Conservation (phyloP, 768 basidiomycete genomes). For the Boletus rex-veris region DNA sequence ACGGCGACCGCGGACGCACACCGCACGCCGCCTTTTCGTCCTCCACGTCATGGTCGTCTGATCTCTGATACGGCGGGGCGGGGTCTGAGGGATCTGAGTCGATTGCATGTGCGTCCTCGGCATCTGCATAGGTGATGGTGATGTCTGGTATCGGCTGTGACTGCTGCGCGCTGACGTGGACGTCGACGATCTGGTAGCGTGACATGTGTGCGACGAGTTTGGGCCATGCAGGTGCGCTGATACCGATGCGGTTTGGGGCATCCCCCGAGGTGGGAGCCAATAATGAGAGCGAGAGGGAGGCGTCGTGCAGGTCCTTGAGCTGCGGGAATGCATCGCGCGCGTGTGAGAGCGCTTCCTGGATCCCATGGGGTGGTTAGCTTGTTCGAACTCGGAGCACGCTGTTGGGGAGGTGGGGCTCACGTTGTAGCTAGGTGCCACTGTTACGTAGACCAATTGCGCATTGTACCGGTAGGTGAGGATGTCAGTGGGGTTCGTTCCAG, state of each 20-base stretch:
- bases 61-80: constrained; percentile 39
- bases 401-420: constrained; percentile 30
- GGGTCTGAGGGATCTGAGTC: constrained; percentile 16
- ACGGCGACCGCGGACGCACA: neutral
- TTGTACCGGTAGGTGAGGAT: constrained; percentile 49
- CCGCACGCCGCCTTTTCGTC: constrained; percentile 14
- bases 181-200: constrained; percentile 48
- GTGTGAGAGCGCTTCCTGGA: constrained; percentile 47
- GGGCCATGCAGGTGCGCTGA: constrained; percentile 52
- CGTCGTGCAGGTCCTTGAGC: constrained; percentile 36
- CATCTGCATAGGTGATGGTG: constrained; percentile 22
- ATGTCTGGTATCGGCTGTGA: constrained; percentile 28
- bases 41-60: neutral
- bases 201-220: constrained; percentile 38
- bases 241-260: constrained; percentile 39
- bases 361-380: neutral
- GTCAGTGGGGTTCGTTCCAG: constrained; percentile 22
- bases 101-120: constrained; percentile 1
- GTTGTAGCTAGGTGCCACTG: constrained; percentile 39
- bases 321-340: constrained; percentile 48
- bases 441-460: constrained; percentile 49
- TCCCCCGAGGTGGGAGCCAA: constrained; percentile 29
- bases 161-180: constrained; percentile 25
- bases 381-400: neutral
- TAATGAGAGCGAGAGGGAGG: constrained; percentile 45